Base-by-base conservation (phyloP, 495 filamentous ascomycete species). In the Hyaloscypha finlandica region DNA sequence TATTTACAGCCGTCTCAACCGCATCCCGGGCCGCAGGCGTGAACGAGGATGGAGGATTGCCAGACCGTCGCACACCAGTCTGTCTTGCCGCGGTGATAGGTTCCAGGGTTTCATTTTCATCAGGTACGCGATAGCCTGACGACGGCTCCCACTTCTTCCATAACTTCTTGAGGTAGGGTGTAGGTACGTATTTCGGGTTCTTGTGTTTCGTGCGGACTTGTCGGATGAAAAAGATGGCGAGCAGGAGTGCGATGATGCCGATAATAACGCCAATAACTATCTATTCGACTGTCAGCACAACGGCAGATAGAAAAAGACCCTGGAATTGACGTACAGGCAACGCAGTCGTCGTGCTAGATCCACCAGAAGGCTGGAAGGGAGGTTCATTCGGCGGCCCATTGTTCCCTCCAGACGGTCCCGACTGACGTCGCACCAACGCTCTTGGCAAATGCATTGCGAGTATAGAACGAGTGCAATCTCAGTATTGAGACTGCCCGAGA, bases 111-210 rank as follows among this genome's bases (percentile, higher is more conserved):
- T 75, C 71, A 66, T 61, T 68, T 35, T 67, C 52, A 56, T 72
- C 71, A 12, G 71, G 71, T 16, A 70, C 62, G 39, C 64, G 65
- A 29, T 64, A 45, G n/a, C 48, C 32, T 67, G 73, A 31, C 72
- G 74, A 79, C 1, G 84, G 85, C 6, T 76, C 77, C 89, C 88
- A 90, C 64, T 78, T 77, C 52, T 78, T 79, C 89, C 89, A 91
- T 77, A 80, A 76, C 16, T 75, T 77, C 71, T 90, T 90, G 61
- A 90, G 68, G 54, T 74, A 83, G 48, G 78, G 75, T 0, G 83
- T 84, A 14, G 87, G 89, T 35, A 89, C 76, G 69, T 84, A 88
- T 74, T 80, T 84, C 20, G 85, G 86, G 48, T 84, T 79, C 20
- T 66, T 66, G 45, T 73, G 68, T 6, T 71, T 64, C 55, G 77